Evolutionary conservation across 1,139 yeast genomes (phyloP), one percentile per base, ranked within the genome.

Genomic region (Lodderomyces jiufengensis): DNA sequence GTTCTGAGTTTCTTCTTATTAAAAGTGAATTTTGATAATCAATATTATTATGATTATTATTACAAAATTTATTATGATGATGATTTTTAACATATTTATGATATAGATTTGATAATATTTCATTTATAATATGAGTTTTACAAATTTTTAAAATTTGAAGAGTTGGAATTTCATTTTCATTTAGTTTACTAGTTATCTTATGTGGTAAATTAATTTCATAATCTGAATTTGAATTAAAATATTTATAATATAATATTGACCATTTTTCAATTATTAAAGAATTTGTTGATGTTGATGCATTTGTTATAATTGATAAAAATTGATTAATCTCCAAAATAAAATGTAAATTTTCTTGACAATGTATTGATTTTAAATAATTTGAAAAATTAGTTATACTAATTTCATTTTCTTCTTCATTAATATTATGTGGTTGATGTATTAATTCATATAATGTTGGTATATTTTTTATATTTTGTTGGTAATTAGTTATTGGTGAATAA

Each of bases 331-430:
- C 46, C 5, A 46, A 20, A 6, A 46, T 32, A 34, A 46, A 46
- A 30, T 45, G 41, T 29, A 46, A 37, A 15, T 46, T 46, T 33
- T 46, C 49, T 26, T 43, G 34, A 33, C 49, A 44, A 27, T 46
- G 49, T 18, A 45, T 42, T 11, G 44, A 32, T 9, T 21, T 13
- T 11, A 46, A 34, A 29, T 40, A 44, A 4, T 35, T 34, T 22
- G 31, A 27, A 18, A 46, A 46, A n/a, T n/a, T n/a, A n/a, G n/a
- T n/a, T n/a, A n/a, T n/a, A n/a, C n/a, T n/a, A n/a, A n/a, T n/a
- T n/a, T n/a, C n/a, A n/a, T n/a, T n/a, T n/a, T n/a, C n/a, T n/a
- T n/a, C n/a, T n/a, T n/a, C n/a, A n/a, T n/a, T n/a, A n/a, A n/a
- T n/a, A n/a, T n/a, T n/a, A n/a, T n/a, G n/a, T n/a, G n/a, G n/a